Conservation (phyloP, 495 filamentous ascomycete species). For the Penicillium silybi region DNA sequence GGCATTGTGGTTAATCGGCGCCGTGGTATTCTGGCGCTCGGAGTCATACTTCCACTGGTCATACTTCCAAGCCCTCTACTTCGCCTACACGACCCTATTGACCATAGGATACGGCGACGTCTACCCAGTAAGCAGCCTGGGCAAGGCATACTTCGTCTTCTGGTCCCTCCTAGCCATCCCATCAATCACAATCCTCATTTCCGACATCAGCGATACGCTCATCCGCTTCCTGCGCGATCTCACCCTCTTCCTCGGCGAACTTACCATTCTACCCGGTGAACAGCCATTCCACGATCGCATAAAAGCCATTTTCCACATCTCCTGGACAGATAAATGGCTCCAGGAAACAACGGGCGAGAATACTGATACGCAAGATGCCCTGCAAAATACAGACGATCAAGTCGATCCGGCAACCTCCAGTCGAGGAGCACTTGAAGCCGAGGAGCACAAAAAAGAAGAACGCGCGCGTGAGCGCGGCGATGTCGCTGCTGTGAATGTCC, state of each 20-base stretch:
- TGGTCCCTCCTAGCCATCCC: conserved; percentile 85
- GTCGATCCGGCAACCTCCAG: neutral
- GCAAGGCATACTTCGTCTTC: conserved; percentile 80
- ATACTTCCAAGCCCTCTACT: conserved; percentile 82
- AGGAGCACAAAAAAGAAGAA: conserved; percentile 38
- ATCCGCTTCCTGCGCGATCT: conserved; percentile 65
- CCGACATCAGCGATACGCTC: conserved; percentile 64
- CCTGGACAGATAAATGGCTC: conserved; percentile 22
- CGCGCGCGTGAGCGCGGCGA: conserved; percentile 42
- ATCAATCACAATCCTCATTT: conserved; percentile 78
- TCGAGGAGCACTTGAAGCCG: conserved; percentile 18
- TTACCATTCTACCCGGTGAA: conserved; percentile 76
- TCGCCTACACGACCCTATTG: conserved; percentile 70
- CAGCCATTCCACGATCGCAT: conserved; percentile 17
- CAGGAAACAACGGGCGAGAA: conserved; percentile 21
- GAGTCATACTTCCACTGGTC: conserved; percentile 60
- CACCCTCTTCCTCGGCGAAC: conserved; percentile 64
- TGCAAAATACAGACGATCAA: conserved; percentile 4
- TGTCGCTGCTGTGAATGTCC: conserved; percentile 37
- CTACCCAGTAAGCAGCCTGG: conserved; percentile 63
- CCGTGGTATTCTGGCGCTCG: conserved; percentile 61
- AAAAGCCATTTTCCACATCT: conserved; percentile 14
- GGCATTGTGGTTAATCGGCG: conserved; percentile 76
- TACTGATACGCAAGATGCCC: neutral
- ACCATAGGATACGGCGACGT: conserved; percentile 88